Evolutionary conservation across 805 yeast genomes (phyloP).

Genomic region (Aciculoconidium aculeatum): DNA sequence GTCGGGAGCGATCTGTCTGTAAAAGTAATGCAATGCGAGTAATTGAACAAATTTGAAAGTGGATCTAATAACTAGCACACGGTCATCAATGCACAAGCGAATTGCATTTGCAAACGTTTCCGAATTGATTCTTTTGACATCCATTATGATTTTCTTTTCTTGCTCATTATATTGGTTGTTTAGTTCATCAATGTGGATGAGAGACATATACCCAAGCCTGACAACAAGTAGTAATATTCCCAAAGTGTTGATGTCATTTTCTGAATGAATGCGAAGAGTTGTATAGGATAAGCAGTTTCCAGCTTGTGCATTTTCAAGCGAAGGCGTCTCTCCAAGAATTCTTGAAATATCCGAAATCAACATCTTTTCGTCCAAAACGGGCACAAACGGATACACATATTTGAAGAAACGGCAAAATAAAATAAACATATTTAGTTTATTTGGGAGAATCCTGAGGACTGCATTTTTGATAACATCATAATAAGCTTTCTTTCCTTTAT

Average conservation of each 20-base stretch:
- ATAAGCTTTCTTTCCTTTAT: constrained; percentile 18
- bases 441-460: constrained; percentile 26
- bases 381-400: constrained; percentile 36
- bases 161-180: constrained; percentile 20
- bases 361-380: constrained; percentile 27
- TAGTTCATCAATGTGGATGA: constrained; percentile 29
- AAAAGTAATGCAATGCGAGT: constrained; percentile 27
- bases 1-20: constrained; percentile 33
- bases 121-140: constrained; percentile 24
- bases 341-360: constrained; percentile 20
- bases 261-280: constrained; percentile 20
- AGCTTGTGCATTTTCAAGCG: constrained; percentile 8
- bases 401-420: constrained; percentile 30
- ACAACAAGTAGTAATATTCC: constrained; percentile 26
- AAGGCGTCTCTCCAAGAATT: constrained; percentile 20
- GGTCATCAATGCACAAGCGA: constrained; percentile 30
- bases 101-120: constrained; percentile 25
- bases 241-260: constrained; percentile 24
- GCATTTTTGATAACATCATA: constrained; percentile 23
- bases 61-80: constrained; percentile 23
- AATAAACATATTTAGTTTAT: constrained; percentile 16
- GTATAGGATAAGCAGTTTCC: constrained; percentile 12
- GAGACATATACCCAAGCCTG: constrained; percentile 33
- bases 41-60: constrained; percentile 32
- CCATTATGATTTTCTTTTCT: constrained; percentile 24